Conservation (phyloP, 164 flowering plant species). For the Piper longum region DNA sequence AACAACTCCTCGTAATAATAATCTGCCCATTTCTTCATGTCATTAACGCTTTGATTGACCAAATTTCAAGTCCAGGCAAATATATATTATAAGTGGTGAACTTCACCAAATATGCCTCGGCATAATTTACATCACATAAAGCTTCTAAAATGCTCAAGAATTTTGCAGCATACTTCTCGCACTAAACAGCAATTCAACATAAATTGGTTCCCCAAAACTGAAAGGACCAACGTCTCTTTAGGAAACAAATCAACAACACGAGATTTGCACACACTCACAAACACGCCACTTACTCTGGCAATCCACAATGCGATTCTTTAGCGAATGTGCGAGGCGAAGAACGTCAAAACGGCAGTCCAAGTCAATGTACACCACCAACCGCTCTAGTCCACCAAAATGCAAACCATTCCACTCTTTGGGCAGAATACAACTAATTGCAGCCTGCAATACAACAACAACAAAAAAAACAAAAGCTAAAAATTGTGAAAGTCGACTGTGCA, state of each 20-base stretch:
- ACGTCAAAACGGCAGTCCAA: conserved; percentile 70
- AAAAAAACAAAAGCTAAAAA: not conserved
- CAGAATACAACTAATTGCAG: conserved; percentile 54
- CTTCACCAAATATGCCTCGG: not conserved
- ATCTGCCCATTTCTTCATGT: conserved; percentile 1
- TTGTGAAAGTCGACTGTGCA: not conserved
- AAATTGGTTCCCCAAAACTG: not conserved
- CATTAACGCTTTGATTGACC: not conserved
- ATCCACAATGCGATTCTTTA: conserved; percentile 28
- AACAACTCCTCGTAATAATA: conserved; percentile 32
- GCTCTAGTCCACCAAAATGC: conserved; percentile 61
- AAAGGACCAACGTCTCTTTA: not conserved
- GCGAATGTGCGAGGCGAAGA: conserved; percentile 29
- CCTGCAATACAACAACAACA: conserved; percentile 15
- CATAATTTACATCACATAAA: not conserved
- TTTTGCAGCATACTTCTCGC: too few relatives aligned
- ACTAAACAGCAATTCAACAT: too few relatives aligned
- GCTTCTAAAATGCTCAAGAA: too few relatives aligned
- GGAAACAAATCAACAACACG: not conserved
- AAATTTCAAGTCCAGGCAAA: too few relatives aligned
- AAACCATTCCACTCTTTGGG: conserved; percentile 68
- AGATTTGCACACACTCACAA: not conserved
- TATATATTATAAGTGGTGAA: not conserved
- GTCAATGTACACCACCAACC: conserved; percentile 43
- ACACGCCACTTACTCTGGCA: conserved; percentile 16